Percentiles rank a stretch among this genome's conserved stretches.
Evolutionary conservation across 2,329 filamentous ascomycete genomes (phyloP).

Genomic region (Pestalotiopsis sp.): DNA sequence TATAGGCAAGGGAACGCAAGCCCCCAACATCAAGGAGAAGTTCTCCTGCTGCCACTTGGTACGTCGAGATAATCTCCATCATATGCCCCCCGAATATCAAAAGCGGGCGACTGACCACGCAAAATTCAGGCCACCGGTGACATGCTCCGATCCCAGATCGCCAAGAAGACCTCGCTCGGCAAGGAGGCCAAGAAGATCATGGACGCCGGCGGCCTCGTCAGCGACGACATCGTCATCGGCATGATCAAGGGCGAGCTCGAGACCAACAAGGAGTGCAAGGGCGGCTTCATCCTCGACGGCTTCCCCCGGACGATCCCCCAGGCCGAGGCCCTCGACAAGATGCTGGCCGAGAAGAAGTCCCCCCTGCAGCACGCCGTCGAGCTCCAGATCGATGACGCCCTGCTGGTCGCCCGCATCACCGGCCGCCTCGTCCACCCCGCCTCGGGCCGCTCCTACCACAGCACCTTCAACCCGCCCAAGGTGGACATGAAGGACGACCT

Average conservation of each 20-base stretch:
- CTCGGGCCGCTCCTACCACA: constrained; percentile 96
- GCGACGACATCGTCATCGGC: constrained; percentile 98
- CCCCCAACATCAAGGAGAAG: constrained; percentile 96
- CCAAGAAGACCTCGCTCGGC: constrained; percentile 93
- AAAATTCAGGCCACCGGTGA: constrained; percentile 83
- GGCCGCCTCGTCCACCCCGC: constrained; percentile 95
- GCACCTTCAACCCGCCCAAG: constrained; percentile 98
- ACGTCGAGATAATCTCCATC: constrained; percentile 39
- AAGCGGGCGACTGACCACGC: constrained; percentile 13
- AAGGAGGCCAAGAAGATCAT: constrained; percentile 99
- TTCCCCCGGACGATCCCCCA: constrained; percentile 97
- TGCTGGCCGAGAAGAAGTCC: constrained; percentile 79
- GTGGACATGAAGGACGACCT: constrained; percentile 91
- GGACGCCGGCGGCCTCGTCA: constrained; percentile 96
- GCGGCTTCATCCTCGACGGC: constrained; percentile 98
- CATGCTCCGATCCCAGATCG: constrained; percentile 98
- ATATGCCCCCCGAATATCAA: not conserved
- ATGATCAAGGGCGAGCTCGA: constrained; percentile 99
- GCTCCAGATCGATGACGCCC: constrained; percentile 92
- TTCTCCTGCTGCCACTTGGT: constrained; percentile 97
- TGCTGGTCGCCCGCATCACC: constrained; percentile 94
- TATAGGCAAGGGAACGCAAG: constrained; percentile 96
- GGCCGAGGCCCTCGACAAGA: constrained; percentile 90
- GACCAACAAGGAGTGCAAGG: constrained; percentile 92
- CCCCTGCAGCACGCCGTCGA: constrained; percentile 93